Percentiles rank a stretch among this genome's conserved stretches.
Conservation (phyloP, 768 basidiomycete genomes). For the Lactarius vividus region DNA sequence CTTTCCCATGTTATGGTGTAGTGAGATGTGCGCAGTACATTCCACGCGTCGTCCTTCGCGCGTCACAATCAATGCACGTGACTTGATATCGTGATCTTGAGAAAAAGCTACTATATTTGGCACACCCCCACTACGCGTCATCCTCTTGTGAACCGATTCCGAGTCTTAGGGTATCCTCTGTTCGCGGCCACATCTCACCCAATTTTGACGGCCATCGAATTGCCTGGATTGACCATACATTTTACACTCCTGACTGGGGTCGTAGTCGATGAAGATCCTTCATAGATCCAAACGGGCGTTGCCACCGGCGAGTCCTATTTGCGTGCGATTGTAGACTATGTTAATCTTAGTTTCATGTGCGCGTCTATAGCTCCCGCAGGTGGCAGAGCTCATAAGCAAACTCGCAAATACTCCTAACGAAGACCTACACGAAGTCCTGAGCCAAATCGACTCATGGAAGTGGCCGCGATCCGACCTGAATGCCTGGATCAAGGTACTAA, state of each 20-base stretch:
- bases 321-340: conserved; percentile 10
- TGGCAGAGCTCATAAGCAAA: conserved; percentile 75
- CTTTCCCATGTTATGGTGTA: neutral
- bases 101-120: conserved; percentile 20
- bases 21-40: neutral
- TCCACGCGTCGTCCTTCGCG: neutral
- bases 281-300: conserved; percentile 80
- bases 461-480: conserved; percentile 97
- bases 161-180: conserved; percentile 11
- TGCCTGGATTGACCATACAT: neutral
- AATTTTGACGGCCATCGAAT: conserved; percentile 9
- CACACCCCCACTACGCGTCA: conserved; percentile 21
- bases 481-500: conserved; percentile 93
- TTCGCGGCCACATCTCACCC: conserved; percentile 13
- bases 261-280: conserved; percentile 82
- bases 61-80: neutral
- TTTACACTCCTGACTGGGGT: conserved; percentile 38
- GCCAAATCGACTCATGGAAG: conserved; percentile 76
- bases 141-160: conserved; percentile 5
- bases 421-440: conserved; percentile 66
- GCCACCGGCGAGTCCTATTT: conserved; percentile 59
- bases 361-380: conserved; percentile 62
- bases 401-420: conserved; percentile 65
- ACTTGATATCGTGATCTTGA: conserved; percentile 10
- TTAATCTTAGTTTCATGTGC: conserved; percentile 28